Base-by-base conservation (phyloP, 257 asterid genomes). In the Solanum peruvianum region DNA sequence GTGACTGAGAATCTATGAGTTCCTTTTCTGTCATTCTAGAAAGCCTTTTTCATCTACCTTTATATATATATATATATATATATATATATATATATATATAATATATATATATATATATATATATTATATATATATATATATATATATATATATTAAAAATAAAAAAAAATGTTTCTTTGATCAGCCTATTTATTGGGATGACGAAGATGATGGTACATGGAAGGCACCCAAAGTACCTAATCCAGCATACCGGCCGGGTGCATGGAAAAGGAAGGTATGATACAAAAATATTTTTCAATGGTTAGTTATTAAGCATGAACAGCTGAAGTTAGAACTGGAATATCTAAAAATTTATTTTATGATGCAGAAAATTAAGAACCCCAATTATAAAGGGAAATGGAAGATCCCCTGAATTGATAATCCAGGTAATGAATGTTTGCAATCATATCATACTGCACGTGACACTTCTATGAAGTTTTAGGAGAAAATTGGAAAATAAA, bases 331-430 rank as follows among this genome's bases (percentile, higher is more conserved):
- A 52, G 52, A 25, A 44, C 37, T 44, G 84, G 64, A 44, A 77
- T 44, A 44, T 77, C 64, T 77, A 77, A 35, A 58, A 44, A 3
- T 14, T 56, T 15, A n/a, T 25, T 15, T 73, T n/a, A 64, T 64
- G 71, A 18, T 69, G 58, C 88, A 88, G 90, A 81, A 88, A 86
- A 56, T 86, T 20, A 88, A 88, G 80, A 88, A 88, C 75, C 90
- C 88, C 13, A 86, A 88, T 80, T 86, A 88, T 85, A 88, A 88
- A 83, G 90, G 88, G 13, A 88, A 88, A 84, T 88, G 90, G 90
- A 88, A 76, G 88, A 87, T 75, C 66, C 90, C 90, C 6, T 78
- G 88, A 88, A 86, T 86, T 31, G 88, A 86, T 58, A 88, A 88
- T 86, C 90, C 90, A 52, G 90, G 90, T 88, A 76, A 67, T 44